A percentile compares a stretch with the other conserved stretches of the same genome.
These are phyloP conservation scores for Immersiporthe knoxdaviesiana DNA, from an alignment of 2,329 filamentous ascomycete species.

Conservation along the genomic window DNA sequence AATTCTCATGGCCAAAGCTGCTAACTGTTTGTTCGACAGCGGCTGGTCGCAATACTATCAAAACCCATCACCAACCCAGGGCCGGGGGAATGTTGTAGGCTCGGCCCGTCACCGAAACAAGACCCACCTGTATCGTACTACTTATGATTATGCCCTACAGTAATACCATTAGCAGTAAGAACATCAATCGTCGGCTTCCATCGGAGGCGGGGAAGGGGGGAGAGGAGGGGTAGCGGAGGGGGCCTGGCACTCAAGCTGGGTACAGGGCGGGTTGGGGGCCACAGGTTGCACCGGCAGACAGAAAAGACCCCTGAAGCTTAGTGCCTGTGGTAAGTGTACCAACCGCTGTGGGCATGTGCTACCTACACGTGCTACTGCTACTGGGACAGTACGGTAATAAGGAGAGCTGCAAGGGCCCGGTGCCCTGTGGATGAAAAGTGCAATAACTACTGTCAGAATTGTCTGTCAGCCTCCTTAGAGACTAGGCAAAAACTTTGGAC, in stretches of 20 bases:
- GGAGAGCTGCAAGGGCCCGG: constrained; percentile 3
- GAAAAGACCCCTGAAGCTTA: background rate
- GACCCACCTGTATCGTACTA: background rate
- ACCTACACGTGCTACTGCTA: too few species aligned
- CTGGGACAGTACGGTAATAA: background rate
- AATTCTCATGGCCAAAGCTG: too few species aligned
- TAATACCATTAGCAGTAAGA: background rate
- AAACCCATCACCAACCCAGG: too few species aligned
- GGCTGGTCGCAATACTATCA: too few species aligned
- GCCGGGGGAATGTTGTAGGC: background rate
- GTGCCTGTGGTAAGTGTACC: background rate
- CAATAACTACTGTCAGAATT: background rate
- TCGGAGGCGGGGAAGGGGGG: background rate
- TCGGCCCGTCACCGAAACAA: constrained; percentile 12
- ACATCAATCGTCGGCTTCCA: background rate
- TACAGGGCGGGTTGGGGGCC: too few species aligned
- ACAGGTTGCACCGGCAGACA: constrained; percentile 1
- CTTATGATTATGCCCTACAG: too few species aligned
- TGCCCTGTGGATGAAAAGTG: background rate
- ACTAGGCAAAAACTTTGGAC: background rate
- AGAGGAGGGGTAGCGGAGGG: background rate
- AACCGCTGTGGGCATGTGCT: background rate
- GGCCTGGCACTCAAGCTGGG: background rate
- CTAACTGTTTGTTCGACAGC: too few species aligned
- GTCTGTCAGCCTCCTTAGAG: background rate